A percentile compares a stretch with the other conserved stretches of the same genome.
Evolutionary conservation across 495 filamentous ascomycete species (phyloP).

Genomic region (Aspergillus mulundensis): DNA sequence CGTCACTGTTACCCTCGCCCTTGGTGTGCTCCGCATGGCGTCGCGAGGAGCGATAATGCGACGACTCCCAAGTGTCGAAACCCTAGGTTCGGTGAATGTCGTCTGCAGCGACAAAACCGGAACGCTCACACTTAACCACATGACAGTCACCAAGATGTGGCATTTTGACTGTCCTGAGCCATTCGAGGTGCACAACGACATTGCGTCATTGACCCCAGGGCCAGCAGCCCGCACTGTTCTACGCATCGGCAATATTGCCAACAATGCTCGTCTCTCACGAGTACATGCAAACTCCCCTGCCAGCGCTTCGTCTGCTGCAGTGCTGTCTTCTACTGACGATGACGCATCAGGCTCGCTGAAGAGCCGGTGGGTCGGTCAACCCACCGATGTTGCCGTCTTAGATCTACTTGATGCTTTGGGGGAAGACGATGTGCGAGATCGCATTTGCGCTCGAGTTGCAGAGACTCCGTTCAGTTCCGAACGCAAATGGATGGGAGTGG

Average conservation of each 20-base stretch:
- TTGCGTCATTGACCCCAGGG: conserved; percentile 60
- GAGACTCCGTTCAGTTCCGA: conserved; percentile 97
- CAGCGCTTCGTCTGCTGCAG: conserved; percentile 65
- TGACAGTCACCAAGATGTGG: conserved; percentile 98
- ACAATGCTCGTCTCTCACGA: conserved; percentile 79
- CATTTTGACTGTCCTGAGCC: conserved; percentile 69
- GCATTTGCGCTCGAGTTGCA: conserved; percentile 68
- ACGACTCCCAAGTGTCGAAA: conserved; percentile 93
- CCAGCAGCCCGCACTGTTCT: conserved; percentile 73
- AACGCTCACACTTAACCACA: conserved; percentile 94
- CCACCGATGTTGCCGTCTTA: conserved; percentile 92
- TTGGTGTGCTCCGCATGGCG: conserved; percentile 95
- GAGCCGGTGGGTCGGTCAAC: conserved; percentile 94
- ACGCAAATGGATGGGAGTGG: conserved; percentile 98
- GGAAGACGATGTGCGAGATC: conserved; percentile 84
- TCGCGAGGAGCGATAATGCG: conserved; percentile 90
- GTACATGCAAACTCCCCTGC: conserved; percentile 56
- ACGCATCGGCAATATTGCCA: conserved; percentile 90
- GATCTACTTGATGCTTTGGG: conserved; percentile 87
- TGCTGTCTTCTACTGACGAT: conserved; percentile 72
- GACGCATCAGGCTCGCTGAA: conserved; percentile 56
- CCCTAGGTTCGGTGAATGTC: conserved; percentile 95
- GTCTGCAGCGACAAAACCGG: conserved; percentile 98
- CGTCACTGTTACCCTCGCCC: conserved; percentile 90
- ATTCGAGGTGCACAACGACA: conserved; percentile 69